phyloP scores from a whole-genome alignment of 2,329 filamentous ascomycete genomes.

The Mariannaea sp. region DNA sequence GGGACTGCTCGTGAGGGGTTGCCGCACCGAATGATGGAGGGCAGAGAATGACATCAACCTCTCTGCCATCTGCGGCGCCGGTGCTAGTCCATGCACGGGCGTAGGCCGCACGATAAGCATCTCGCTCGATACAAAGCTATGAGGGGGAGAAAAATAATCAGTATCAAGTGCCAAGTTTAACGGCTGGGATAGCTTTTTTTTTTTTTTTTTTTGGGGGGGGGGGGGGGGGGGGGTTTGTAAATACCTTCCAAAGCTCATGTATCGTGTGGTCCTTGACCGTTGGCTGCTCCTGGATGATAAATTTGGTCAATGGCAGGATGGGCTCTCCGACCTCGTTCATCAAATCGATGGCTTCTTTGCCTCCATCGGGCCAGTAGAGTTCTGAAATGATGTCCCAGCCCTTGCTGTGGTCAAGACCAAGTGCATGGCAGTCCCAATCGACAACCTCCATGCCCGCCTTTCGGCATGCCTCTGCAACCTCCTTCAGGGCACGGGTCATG shows the following conservation, averaged over 20 bases:
- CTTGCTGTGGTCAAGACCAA: constrained; percentile 59
- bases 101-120: constrained; percentile 47
- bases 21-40: constrained; percentile 61
- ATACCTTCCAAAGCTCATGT: constrained; percentile 47
- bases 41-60: constrained; percentile 66
- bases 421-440: constrained; percentile 55
- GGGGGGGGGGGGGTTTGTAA: background rate
- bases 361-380: constrained; percentile 66
- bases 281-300: constrained; percentile 60
- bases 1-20: constrained; percentile 47
- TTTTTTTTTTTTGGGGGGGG: too few relatives aligned
- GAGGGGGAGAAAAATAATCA: too few relatives aligned
- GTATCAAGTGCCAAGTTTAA: too few relatives aligned
- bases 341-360: constrained; percentile 54
- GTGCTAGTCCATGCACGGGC: constrained; percentile 46
- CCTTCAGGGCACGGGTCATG: constrained; percentile 59
- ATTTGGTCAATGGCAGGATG: constrained; percentile 60
- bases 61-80: constrained; percentile 30
- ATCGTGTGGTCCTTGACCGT: constrained; percentile 48
- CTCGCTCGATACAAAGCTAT: constrained; percentile 44
- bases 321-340: constrained; percentile 62
- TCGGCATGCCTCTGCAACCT: constrained; percentile 56
- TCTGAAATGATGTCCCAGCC: constrained; percentile 51
- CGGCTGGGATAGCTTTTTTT: too few relatives aligned
- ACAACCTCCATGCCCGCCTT: constrained; percentile 58